Evolutionary conservation across 116 monocot species (phyloP), one percentile per base, ranked within the genome.

Genomic region (Cymodocea nodosa): DNA sequence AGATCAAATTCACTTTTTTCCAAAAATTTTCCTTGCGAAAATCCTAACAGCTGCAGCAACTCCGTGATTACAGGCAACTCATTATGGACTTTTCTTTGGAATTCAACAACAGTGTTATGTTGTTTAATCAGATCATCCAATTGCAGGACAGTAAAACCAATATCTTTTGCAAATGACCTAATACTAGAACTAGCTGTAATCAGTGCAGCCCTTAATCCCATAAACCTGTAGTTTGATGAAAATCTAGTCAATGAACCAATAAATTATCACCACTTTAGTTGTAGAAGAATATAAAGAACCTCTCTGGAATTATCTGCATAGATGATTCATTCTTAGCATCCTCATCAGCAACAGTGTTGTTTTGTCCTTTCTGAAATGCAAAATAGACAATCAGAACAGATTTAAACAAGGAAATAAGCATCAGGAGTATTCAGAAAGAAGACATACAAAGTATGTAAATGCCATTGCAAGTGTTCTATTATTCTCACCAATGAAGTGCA

Each of bases 131-230:
- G 60, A 18, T 77, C 79, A 22, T 78, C 64, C 17, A 80, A 63
- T 51, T 79, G 61, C 44, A 84, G 66, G 67, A 84, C 72, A 67
- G 57, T 71, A 18, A 98, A 80, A 57, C 85, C 90, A 66, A 91
- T 74, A 52, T 79, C 77, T 59, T 71, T 73, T 37, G 82, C 80
- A 75, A 98, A 88, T 51, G 91, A 73, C 51, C 60, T 56, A 24
- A 86, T 64, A 36, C 64, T 66, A 19, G 83, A 68, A 51, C 73
- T 74, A 57, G 59, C 74, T 14, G 83, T 84, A 44, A 82, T 50
- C 24, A 98, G 35, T 53, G 86, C 88, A 78, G 97, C 85, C 82
- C 70, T 82, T 63, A 98, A 37, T 48, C 97, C 97, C 97, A 88
- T 88, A 74, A 91, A 98, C 75, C 97, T 91, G 75, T 62, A 30